phyloP scores from a whole-genome alignment of 1,284 basidiomycete species.

The Cryptococcus maquisensis region DNA sequence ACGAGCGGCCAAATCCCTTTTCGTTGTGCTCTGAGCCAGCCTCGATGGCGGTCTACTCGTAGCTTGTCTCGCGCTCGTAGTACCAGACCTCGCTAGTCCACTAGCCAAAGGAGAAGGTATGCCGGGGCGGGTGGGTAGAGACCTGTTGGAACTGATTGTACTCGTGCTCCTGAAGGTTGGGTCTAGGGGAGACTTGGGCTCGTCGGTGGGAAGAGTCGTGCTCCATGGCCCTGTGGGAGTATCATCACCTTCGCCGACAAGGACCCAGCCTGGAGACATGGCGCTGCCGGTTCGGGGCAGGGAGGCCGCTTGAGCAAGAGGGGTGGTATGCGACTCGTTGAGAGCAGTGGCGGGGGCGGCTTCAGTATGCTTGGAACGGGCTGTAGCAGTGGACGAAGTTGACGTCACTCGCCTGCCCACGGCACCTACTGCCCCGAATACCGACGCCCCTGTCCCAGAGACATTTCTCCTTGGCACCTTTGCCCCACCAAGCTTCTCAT shows the following conservation, averaged over 20 bases:
- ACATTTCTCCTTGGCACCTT: constrained; percentile 37
- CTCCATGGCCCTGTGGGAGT: constrained; percentile 15
- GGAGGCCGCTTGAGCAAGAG: neutral
- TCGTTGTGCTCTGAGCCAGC: neutral
- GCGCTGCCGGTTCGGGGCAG: constrained; percentile 2
- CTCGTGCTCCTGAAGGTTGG: constrained; percentile 17
- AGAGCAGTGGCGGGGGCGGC: constrained; percentile 18
- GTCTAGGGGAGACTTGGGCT: constrained; percentile 25
- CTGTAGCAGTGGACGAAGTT: neutral
- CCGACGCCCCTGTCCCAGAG: constrained; percentile 14
- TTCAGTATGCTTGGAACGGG: constrained; percentile 7
- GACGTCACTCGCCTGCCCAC: constrained; percentile 2
- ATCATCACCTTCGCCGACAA: constrained; percentile 35
- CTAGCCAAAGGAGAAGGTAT: constrained; percentile 43
- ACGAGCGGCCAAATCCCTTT: neutral
- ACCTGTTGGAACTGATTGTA: constrained; percentile 19
- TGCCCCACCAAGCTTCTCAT: constrained; percentile 36
- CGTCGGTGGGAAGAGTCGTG: constrained; percentile 7
- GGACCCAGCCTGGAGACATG: constrained; percentile 41
- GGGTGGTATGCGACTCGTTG: constrained; percentile 6
- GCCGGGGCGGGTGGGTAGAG: constrained; percentile 36
- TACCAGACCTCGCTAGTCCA: constrained; percentile 6
- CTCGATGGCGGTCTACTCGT: neutral
- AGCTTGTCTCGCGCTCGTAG: neutral
- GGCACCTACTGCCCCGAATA: neutral